phyloP scores from a whole-genome alignment of 768 basidiomycete genomes.

The Phaeolepiota aurea region DNA sequence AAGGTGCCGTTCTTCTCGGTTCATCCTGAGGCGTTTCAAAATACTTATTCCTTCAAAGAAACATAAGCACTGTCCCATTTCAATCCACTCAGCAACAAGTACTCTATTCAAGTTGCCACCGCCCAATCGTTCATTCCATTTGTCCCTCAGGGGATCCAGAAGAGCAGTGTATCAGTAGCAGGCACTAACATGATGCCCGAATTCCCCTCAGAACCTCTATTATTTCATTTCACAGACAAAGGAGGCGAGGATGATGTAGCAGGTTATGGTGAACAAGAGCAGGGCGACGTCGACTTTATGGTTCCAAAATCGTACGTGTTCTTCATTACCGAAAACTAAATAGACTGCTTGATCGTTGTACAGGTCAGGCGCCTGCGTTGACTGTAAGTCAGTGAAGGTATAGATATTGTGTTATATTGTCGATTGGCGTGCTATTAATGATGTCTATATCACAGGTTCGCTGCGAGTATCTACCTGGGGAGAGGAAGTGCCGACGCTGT shows the following conservation, averaged over 20 bases:
- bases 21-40: no score
- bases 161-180: not conserved
- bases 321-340: not conserved
- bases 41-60: no score
- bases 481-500: conserved; percentile 39
- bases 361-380: conserved; percentile 45
- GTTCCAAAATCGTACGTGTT: conserved; percentile 13
- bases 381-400: conserved; percentile 53
- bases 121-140: no score
- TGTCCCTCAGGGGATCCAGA: not conserved
- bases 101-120: no score
- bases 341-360: not conserved
- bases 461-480: conserved; percentile 40
- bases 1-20: not conserved
- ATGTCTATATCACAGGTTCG: conserved; percentile 28
- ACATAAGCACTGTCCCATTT: no score
- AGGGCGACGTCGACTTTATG: conserved; percentile 1
- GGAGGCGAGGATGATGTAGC: conserved; percentile 12
- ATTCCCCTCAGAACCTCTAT: not conserved
- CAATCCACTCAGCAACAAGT: no score
- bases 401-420: conserved; percentile 4
- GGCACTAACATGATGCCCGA: not conserved
- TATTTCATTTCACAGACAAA: conserved; percentile 11
- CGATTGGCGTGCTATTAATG: not conserved
- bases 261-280: conserved; percentile 7